A percentile compares a stretch with the other conserved stretches of the same genome.
These are phyloP conservation scores for Aspergillus quadrilineatus DNA, from an alignment of 2,329 filamentous ascomycete species.

Conservation along the genomic window DNA sequence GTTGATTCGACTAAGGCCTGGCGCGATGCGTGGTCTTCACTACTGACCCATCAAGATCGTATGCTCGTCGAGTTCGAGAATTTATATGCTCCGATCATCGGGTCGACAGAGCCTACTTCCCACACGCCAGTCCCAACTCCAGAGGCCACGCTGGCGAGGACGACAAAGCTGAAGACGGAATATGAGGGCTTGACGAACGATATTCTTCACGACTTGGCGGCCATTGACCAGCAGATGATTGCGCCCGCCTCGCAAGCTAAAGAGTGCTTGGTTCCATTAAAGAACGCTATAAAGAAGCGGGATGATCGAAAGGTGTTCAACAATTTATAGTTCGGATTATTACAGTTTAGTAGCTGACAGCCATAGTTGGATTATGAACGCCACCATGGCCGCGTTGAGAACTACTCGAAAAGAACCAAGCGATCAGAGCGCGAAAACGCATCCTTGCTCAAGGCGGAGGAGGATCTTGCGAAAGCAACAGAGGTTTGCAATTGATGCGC, in stretches of 20 bases:
- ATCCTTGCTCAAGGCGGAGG: conserved; percentile 68
- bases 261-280: conserved; percentile 67
- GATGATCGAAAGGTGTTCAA: conserved; percentile 67
- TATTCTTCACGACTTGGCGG: conserved; percentile 66
- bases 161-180: conserved; percentile 62
- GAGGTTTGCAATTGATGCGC: conserved; percentile 50
- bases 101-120: conserved; percentile 59
- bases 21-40: conserved; percentile 74
- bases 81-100: conserved; percentile 74
- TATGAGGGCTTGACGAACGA: conserved; percentile 72
- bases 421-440: conserved; percentile 72
- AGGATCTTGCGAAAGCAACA: conserved; percentile 64
- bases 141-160: conserved; percentile 61
- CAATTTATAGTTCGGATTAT: background rate
- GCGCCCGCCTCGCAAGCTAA: conserved; percentile 68
- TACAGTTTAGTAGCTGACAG: background rate
- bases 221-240: conserved; percentile 70
- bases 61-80: conserved; percentile 67
- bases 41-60: conserved; percentile 67
- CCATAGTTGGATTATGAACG: conserved; percentile 74
- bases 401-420: conserved; percentile 67
- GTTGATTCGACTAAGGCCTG: conserved; percentile 73
- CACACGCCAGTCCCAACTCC: conserved; percentile 62
- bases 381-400: conserved; percentile 69
- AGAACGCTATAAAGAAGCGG: conserved; percentile 80